Base-by-base conservation (phyloP, 2,329 filamentous ascomycete species). In the Colletotrichum musicola region DNA sequence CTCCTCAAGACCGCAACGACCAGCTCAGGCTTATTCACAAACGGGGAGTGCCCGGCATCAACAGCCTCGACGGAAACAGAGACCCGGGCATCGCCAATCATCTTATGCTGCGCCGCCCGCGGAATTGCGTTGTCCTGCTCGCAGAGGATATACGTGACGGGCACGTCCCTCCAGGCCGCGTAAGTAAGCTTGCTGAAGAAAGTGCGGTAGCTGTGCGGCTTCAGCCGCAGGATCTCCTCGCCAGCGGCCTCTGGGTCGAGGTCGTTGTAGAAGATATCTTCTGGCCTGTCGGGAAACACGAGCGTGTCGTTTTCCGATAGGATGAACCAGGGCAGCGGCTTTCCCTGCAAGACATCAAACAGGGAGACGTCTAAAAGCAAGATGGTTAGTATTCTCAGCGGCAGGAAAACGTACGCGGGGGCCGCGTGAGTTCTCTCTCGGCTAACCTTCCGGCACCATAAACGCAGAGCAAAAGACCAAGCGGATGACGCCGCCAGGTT, bases 401-500 rank as follows among this genome's bases (percentile, higher is more conserved):
- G 10, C 0, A 46, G 4, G 6, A 46, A 46, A 16, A n/a, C 44
- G 16, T 16, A 46, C 4, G 44, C 30, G 30, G 30, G 7, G 4
- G 1, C 30, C 30, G 30, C 30, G 18, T 46, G 46, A 22, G 18
- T 49, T 22, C 46, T 20, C 12, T 22, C n/a, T 12, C n/a, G 2
- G 20, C n/a, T 10, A 13, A 42, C 61, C 61, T 60, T 54, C 61
- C 7, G 61, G 16, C 2, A 47, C 16, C 1, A 59, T 14, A 2
- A 64, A 60, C 6, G 65, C 54, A 54, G 47, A 38, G 25, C 40
- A 58, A 13, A 55, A 80, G 10, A 72, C 76, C 7, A 72, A 61
- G 60, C 70, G 74, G 2, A 77, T 65, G 2, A 82, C 73, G 1
- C 78, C 79, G 1, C 80, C 81, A 46, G 74, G 73, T 51, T 76